A percentile compares a stretch with the other conserved stretches of the same genome.
These are phyloP conservation scores for Irpex sp. DNA, from an alignment of 1,284 basidiomycete species.

Conservation along the genomic window DNA sequence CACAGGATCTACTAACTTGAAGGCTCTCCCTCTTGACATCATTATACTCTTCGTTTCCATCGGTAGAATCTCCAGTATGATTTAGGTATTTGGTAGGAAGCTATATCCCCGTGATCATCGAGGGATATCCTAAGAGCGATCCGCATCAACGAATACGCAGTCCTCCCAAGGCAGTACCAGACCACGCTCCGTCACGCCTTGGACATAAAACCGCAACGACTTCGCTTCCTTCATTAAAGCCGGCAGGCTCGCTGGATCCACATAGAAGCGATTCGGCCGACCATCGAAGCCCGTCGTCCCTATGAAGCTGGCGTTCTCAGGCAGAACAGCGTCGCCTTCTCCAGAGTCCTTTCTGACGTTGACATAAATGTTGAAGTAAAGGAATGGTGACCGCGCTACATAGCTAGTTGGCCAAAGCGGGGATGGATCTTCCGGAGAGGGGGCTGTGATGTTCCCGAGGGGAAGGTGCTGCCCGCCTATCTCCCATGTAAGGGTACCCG, in stretches of 20 bases:
- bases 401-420: slow-evolving; percentile 50
- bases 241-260: slow-evolving; percentile 40
- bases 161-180: slow-evolving; percentile 53
- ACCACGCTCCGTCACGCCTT: slow-evolving; percentile 59
- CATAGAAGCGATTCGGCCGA: slow-evolving; percentile 40
- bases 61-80: no score
- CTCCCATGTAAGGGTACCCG: slow-evolving; percentile 55
- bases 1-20: no score
- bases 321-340: slow-evolving; percentile 24
- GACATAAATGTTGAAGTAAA: slow-evolving; percentile 66
- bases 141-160: slow-evolving; percentile 46
- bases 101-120: no score
- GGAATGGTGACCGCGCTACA: slow-evolving; percentile 32
- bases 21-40: no score
- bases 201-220: slow-evolving; percentile 51
- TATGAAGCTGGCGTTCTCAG: slow-evolving; percentile 48
- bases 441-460: slow-evolving; percentile 27
- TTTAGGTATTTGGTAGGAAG: no score
- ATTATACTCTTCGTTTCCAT: no score
- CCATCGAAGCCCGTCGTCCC: slow-evolving; percentile 65
- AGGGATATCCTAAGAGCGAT: neutral
- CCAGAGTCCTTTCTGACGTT: slow-evolving; percentile 21
- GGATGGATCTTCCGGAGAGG: slow-evolving; percentile 44
- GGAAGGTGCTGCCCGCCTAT: slow-evolving; percentile 40
- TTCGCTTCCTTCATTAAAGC: slow-evolving; percentile 17